phyloP scores from a whole-genome alignment of 192 early-diverging fungal genomes.

The Dissophora globulifera region DNA sequence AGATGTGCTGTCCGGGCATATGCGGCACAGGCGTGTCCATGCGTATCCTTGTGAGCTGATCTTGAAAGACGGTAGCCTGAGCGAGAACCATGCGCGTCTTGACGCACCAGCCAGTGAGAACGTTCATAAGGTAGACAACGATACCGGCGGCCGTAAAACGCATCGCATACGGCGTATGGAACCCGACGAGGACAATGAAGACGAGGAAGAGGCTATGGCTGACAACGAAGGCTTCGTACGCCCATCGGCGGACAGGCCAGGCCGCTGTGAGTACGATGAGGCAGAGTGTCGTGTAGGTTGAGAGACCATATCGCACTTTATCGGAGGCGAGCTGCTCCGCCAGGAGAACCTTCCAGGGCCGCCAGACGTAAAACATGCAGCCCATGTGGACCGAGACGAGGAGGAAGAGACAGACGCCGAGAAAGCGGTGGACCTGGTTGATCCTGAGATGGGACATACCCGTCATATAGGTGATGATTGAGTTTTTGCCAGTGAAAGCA shows the following conservation, averaged over 20 bases:
- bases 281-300: constrained; percentile 55
- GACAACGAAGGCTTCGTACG: constrained; percentile 59
- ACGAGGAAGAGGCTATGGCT: constrained; percentile 58
- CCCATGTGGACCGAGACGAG: constrained; percentile 62
- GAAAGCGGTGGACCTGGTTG: constrained; percentile 57
- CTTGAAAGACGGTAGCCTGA: constrained; percentile 43
- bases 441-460: constrained; percentile 60
- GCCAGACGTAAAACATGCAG: constrained; percentile 56
- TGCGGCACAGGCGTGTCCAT: constrained; percentile 43
- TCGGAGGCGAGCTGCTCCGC: constrained; percentile 24
- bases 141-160: constrained; percentile 59
- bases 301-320: constrained; percentile 62
- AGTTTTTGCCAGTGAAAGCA: constrained; percentile 62
- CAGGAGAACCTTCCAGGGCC: constrained; percentile 33
- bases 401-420: constrained; percentile 51
- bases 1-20: constrained; percentile 57
- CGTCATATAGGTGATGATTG: constrained; percentile 51
- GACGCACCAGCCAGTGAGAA: constrained; percentile 56
- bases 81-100: constrained; percentile 52
- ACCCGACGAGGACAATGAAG: constrained; percentile 58
- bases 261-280: constrained; percentile 61
- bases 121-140: constrained; percentile 56
- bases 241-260: constrained; percentile 58
- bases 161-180: constrained; percentile 67
- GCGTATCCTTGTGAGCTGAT: constrained; percentile 47